Conservation (phyloP, 1,284 basidiomycete species). For the Ustilago shanxiensis region DNA sequence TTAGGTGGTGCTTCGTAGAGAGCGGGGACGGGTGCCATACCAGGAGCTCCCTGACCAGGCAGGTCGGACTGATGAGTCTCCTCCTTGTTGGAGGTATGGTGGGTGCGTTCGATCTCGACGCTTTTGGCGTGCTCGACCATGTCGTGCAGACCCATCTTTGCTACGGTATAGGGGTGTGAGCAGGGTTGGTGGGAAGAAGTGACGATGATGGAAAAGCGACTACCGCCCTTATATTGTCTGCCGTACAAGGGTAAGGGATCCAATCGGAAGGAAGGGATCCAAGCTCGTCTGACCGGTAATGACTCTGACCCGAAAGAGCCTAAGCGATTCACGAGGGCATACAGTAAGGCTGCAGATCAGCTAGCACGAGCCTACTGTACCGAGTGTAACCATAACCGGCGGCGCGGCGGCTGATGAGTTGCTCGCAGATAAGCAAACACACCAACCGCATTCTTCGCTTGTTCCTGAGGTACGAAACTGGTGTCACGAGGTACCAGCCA, state of each 20-base stretch:
- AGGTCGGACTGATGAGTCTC: constrained; percentile 45
- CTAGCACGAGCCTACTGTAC: too few species aligned
- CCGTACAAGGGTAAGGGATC: not conserved
- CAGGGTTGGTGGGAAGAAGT: not conserved
- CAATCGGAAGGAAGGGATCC: not conserved
- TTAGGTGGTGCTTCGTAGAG: constrained; percentile 30
- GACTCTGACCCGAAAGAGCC: not conserved
- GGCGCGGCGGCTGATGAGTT: not conserved
- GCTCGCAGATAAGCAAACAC: too few species aligned
- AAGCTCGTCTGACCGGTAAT: not conserved
- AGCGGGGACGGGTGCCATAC: constrained; percentile 38
- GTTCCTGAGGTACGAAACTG: too few species aligned
- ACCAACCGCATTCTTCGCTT: too few species aligned
- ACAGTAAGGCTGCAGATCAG: not conserved
- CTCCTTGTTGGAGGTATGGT: constrained; percentile 44
- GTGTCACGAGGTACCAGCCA: not conserved
- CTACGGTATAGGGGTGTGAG: not conserved
- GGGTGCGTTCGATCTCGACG: constrained; percentile 35
- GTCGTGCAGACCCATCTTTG: constrained; percentile 38
- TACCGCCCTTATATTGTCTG: not conserved
- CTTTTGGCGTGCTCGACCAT: constrained; percentile 25
- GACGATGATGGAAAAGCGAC: not conserved
- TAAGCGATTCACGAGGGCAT: not conserved
- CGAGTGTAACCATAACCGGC: not conserved
- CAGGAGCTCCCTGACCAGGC: constrained; percentile 42